Evolutionary conservation across 345 rosid species (phyloP).

Genomic region (Erucastrum elatum): DNA sequence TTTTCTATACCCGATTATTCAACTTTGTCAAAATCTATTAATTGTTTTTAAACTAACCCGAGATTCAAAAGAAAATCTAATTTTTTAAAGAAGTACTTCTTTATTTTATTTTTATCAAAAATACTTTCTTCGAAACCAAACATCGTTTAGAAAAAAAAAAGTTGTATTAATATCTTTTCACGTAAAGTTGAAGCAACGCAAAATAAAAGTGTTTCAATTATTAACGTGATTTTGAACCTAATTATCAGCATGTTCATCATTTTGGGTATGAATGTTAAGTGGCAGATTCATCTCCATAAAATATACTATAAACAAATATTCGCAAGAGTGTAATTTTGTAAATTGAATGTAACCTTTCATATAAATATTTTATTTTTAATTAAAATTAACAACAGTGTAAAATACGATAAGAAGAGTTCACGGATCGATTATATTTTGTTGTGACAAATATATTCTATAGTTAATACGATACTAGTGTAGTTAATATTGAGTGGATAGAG

Average conservation of each 20-base stretch:
- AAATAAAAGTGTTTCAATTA: neutral
- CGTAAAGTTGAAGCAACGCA: neutral
- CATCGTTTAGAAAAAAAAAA: neutral
- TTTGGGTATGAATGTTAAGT: neutral
- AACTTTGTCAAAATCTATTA: neutral
- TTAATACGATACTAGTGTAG: neutral
- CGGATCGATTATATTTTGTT: neutral
- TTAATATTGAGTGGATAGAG: neutral
- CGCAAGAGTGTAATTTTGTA: neutral
- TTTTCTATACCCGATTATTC: neutral
- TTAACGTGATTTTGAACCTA: neutral
- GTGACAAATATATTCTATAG: neutral
- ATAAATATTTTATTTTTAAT: neutral
- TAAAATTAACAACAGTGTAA: neutral
- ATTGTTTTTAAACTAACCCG: neutral
- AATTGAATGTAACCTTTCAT: neutral
- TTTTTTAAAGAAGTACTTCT: neutral
- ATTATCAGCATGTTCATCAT: neutral
- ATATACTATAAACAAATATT: neutral
- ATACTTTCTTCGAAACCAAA: neutral
- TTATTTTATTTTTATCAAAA: neutral
- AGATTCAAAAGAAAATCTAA: neutral
- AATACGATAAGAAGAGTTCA: neutral
- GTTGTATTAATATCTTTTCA: neutral
- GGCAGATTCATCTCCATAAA: neutral